Percentiles rank a stretch among this genome's conserved stretches.
Conservation (phyloP, 129 eudicot species). For the Tagetes erecta region DNA sequence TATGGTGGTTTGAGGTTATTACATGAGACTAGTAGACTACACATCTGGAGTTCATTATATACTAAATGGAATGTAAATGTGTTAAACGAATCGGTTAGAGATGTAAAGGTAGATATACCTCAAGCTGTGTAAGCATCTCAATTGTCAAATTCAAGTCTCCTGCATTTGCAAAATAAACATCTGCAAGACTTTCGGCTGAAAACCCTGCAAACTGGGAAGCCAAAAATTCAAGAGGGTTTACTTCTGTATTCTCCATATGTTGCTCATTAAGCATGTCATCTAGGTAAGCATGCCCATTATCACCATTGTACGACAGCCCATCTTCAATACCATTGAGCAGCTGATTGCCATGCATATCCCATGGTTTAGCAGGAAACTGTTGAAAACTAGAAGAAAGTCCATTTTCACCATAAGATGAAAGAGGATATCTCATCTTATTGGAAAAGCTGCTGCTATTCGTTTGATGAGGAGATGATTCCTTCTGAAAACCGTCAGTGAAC, state of each 20-base stretch:
- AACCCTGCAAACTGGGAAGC: constrained; percentile 86
- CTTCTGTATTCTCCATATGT: constrained; percentile 47
- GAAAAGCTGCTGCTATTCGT: constrained; percentile 43
- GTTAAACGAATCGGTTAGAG: neutral
- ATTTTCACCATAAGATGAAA: constrained; percentile 28
- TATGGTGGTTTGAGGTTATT: neutral
- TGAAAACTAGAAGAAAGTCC: constrained; percentile 27
- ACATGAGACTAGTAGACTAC: neutral
- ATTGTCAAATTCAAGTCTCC: constrained; percentile 79
- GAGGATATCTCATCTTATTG: constrained; percentile 49
- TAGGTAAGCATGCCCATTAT: constrained; percentile 42
- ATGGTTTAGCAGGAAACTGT: constrained; percentile 51
- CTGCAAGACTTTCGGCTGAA: constrained; percentile 89
- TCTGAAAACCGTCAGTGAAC: constrained; percentile 42
- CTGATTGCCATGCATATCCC: constrained; percentile 67
- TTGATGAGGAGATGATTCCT: constrained; percentile 47
- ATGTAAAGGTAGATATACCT: constrained; percentile 48
- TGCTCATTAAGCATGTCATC: constrained; percentile 63
- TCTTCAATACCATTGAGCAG: constrained; percentile 40
- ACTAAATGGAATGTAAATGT: too few species aligned
- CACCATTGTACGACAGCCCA: constrained; percentile 49
- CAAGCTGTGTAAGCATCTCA: constrained; percentile 95
- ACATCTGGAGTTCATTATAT: neutral
- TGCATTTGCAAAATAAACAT: constrained; percentile 74
- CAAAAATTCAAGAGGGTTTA: constrained; percentile 66